Percentiles rank a stretch among this genome's conserved stretches.
phyloP scores from a whole-genome alignment of 139 green algal genomes.

The Auxenochlorella pyrenoidosa region DNA sequence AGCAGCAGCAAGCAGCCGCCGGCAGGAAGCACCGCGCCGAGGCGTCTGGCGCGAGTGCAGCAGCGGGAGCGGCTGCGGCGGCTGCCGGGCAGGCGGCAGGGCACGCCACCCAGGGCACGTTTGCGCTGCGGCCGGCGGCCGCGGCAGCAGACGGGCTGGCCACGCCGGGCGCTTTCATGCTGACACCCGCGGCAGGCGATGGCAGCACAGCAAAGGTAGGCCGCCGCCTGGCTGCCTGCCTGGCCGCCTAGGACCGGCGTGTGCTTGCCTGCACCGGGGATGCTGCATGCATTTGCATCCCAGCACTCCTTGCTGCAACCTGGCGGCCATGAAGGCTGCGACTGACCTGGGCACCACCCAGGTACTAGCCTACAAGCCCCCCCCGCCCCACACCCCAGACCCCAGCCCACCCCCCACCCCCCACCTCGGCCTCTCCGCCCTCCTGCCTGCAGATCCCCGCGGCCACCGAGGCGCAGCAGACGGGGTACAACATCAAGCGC shows the following conservation, averaged over 20 bases:
- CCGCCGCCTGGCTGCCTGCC: neutral
- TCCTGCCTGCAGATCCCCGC: slow-evolving; percentile 15
- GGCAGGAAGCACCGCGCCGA: neutral
- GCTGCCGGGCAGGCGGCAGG: neutral
- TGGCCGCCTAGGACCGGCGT: too few species aligned
- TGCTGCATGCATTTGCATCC: too few species aligned
- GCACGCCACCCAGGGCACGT: slow-evolving; percentile 14
- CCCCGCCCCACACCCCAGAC: too few species aligned
- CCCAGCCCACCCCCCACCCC: too few species aligned
- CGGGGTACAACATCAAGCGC: slow-evolving; percentile 89
- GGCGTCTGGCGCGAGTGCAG: neutral
- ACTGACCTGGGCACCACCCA: too few species aligned
- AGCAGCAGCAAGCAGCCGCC: neutral
- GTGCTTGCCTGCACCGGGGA: too few species aligned
- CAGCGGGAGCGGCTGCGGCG: neutral
- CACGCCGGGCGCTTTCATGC: neutral
- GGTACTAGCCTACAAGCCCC: too few species aligned
- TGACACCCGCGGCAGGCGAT: neutral
- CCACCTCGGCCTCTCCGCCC: neutral
- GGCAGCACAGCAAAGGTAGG: slow-evolving; percentile 2
- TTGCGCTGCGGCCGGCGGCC: slow-evolving; percentile 12
- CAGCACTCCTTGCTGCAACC: too few species aligned
- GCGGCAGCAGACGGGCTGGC: neutral
- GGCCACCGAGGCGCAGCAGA: slow-evolving; percentile 54
- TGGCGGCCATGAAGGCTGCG: too few species aligned